Evolutionary conservation across 352 stramenopile genomes (phyloP).

Genomic region (Lagenidium giganteum): DNA sequence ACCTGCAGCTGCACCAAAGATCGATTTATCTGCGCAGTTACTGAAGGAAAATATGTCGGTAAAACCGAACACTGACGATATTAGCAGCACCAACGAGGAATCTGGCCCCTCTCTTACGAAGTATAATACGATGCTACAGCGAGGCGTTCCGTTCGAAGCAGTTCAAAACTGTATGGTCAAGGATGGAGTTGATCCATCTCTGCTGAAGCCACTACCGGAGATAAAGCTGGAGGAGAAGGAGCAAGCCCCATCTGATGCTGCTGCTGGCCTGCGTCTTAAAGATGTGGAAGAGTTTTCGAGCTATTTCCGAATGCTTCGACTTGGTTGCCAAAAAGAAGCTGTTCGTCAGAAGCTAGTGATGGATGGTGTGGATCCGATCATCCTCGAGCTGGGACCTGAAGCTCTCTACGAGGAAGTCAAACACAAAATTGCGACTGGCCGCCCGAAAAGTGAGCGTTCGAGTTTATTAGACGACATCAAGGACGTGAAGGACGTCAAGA

Average conservation of each 20-base stretch:
- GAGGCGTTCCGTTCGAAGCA: constrained; percentile 61
- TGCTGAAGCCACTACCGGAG: constrained; percentile 13
- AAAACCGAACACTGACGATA: too few species aligned
- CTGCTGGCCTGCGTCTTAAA: constrained; percentile 28
- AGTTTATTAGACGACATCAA: constrained; percentile 68
- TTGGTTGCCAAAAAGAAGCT: constrained; percentile 86
- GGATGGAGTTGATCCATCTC: constrained; percentile 45
- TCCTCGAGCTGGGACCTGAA: constrained; percentile 56
- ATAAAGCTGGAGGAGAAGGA: too few species aligned
- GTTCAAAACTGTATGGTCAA: constrained; percentile 74
- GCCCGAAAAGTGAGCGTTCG: constrained; percentile 9
- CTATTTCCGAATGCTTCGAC: constrained; percentile 94
- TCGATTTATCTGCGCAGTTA: too few species aligned
- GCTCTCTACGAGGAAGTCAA: constrained; percentile 64
- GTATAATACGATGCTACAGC: constrained; percentile 62
- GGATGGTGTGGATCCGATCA: constrained; percentile 80
- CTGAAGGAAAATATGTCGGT: too few species aligned
- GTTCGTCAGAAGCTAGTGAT: constrained; percentile 90
- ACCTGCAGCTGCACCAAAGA: too few species aligned
- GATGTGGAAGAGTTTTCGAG: constrained; percentile 65
- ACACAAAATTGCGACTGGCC: constrained; percentile 27
- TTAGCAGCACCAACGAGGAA: too few species aligned
- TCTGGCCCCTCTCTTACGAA: too few species aligned
- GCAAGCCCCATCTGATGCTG: background rate
- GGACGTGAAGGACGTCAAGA: constrained; percentile 22